Percentiles rank a stretch among this genome's conserved stretches.
Evolutionary conservation across 169 alveolate genomes (phyloP).

Genomic region (Plasmodium relictum): DNA sequence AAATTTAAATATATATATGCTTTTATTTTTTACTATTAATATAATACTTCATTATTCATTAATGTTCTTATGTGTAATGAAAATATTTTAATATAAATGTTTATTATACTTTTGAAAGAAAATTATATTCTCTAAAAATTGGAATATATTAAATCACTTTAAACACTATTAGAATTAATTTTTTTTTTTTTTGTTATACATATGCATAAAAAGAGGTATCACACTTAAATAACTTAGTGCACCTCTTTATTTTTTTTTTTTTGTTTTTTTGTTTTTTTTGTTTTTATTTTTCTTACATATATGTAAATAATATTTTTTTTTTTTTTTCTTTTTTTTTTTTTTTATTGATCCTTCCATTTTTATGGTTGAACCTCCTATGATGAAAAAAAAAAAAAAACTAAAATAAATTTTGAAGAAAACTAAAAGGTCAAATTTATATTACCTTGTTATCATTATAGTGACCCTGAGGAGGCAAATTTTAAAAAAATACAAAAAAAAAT

Average conservation of each 20-base stretch:
- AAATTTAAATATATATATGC: too few species aligned
- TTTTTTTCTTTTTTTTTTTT: conserved; percentile 58
- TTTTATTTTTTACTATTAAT: too few species aligned
- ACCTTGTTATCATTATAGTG: conserved; percentile 75
- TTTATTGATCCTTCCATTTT: conserved; percentile 76
- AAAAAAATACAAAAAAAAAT: neutral
- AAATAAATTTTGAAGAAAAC: conserved; percentile 51
- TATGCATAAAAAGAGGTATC: too few species aligned
- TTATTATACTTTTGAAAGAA: too few species aligned
- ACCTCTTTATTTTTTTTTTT: conserved; percentile 3
- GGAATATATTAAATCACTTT: too few species aligned
- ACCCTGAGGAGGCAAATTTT: conserved; percentile 77
- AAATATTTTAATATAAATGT: too few species aligned
- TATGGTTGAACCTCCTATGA: conserved; percentile 79
- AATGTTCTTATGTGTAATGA: too few species aligned
- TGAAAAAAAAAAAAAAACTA: conserved; percentile 46
- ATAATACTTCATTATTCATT: too few species aligned
- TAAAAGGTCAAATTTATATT: conserved; percentile 31
- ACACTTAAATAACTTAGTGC: neutral
- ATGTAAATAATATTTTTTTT: conserved; percentile 19
- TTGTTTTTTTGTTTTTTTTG: too few species aligned
- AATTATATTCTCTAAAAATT: too few species aligned
- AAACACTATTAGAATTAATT: too few species aligned
- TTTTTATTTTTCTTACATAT: neutral
- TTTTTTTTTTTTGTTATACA: too few species aligned